These are phyloP conservation scores for Fusarium pseudocircinatum DNA, from an alignment of 2,329 filamentous ascomycete species.

Conservation along the genomic window DNA sequence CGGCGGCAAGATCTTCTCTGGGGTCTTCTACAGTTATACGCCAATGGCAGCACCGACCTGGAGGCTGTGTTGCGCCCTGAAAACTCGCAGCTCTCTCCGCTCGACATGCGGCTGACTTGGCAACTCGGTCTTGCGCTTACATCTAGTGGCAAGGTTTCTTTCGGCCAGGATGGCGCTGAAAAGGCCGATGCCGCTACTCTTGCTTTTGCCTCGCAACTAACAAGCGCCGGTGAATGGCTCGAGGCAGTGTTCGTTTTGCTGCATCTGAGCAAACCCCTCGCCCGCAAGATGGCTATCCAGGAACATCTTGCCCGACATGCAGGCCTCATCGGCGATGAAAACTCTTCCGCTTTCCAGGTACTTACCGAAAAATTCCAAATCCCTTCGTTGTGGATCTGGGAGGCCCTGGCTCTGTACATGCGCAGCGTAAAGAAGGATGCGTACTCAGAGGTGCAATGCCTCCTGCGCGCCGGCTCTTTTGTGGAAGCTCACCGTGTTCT, in stretches of 20 bases:
- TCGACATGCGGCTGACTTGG: conserved; percentile 83
- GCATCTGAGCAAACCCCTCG: conserved; percentile 72
- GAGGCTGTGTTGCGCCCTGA: conserved; percentile 80
- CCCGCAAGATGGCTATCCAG: conserved; percentile 74
- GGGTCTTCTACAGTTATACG: conserved; percentile 85
- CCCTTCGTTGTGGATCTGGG: conserved; percentile 83
- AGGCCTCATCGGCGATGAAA: conserved; percentile 68
- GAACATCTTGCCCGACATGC: conserved; percentile 80
- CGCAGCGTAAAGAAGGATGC: conserved; percentile 76
- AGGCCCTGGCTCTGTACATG: conserved; percentile 85
- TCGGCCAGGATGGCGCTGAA: conserved; percentile 62
- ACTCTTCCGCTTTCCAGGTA: conserved; percentile 64
- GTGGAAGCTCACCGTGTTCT: conserved; percentile 87
- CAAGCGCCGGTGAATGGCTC: conserved; percentile 72
- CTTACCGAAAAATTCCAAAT: conserved; percentile 74
- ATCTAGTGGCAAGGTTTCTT: conserved; percentile 60
- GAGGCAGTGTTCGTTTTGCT: conserved; percentile 81
- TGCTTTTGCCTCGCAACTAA: conserved; percentile 72
- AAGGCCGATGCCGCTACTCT: conserved; percentile 74
- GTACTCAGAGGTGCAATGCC: conserved; percentile 77
- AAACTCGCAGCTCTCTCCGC: conserved; percentile 77
- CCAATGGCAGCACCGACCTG: conserved; percentile 65
- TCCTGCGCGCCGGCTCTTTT: conserved; percentile 80
- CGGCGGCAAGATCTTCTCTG: conserved; percentile 82
- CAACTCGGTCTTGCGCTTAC: conserved; percentile 79